Conservation (phyloP, 352 stramenopile species). For the Phytophthora macrochlamydospora region DNA sequence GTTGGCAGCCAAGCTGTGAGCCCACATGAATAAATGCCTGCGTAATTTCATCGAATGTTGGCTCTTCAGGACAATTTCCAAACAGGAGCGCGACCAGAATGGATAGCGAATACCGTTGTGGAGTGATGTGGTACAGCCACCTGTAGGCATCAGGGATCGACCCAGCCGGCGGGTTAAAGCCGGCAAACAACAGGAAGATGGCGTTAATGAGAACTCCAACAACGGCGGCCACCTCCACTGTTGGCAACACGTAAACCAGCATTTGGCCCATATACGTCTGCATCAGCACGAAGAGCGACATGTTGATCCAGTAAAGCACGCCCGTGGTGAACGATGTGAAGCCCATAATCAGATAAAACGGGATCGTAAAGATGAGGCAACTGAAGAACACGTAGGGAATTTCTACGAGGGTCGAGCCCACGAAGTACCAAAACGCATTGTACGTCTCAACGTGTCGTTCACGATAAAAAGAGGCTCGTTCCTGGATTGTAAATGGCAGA, state of each 20-base stretch:
- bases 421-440: background rate
- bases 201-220: slow-evolving; percentile 36
- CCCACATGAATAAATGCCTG: slow-evolving; percentile 18
- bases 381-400: slow-evolving; percentile 17
- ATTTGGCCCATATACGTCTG: slow-evolving; percentile 14
- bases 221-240: slow-evolving; percentile 22
- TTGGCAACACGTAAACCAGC: slow-evolving; percentile 10
- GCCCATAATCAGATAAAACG: slow-evolving; percentile 32
- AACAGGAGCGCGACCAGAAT: slow-evolving; percentile 29
- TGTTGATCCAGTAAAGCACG: slow-evolving; percentile 28
- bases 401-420: slow-evolving; percentile 16
- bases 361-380: slow-evolving; percentile 14
- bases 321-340: slow-evolving; percentile 24
- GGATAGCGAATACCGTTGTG: slow-evolving; percentile 28
- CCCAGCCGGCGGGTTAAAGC: slow-evolving; percentile 47
- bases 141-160: slow-evolving; percentile 38
- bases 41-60: slow-evolving; percentile 20
- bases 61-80: slow-evolving; percentile 25
- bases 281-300: slow-evolving; percentile 20
- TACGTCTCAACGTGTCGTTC: background rate
- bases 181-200: slow-evolving; percentile 62
- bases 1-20: slow-evolving; percentile 36
- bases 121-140: slow-evolving; percentile 45
- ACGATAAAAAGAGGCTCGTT: slow-evolving; percentile 61
- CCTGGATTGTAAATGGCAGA: background rate